phyloP scores from a whole-genome alignment of 352 stramenopile genomes.

The Thalassiosira pacifica region DNA sequence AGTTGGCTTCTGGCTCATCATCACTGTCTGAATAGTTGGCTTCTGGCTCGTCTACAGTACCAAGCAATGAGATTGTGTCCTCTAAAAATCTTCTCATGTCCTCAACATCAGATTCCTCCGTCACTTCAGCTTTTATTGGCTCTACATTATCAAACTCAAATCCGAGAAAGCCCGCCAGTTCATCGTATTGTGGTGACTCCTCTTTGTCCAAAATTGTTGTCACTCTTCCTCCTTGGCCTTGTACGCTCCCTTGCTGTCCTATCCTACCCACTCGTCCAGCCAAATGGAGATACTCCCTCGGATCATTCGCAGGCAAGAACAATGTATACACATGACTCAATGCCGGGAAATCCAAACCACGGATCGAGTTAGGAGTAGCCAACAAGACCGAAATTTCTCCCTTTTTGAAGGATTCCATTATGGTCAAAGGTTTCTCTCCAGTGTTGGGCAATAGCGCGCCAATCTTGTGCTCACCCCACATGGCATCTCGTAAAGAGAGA shows the following conservation, averaged over 20 bases:
- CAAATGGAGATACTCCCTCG: conserved; percentile 84
- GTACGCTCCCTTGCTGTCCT: conserved; percentile 75
- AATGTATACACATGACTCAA: conserved; percentile 86
- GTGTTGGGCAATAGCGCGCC: conserved; percentile 81
- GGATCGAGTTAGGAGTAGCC: conserved; percentile 81
- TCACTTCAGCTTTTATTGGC: conserved; percentile 41
- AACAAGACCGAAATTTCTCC: conserved; percentile 80
- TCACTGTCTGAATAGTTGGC: conserved; percentile 23
- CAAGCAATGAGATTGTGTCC: conserved; percentile 75
- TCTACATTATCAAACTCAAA: conserved; percentile 81
- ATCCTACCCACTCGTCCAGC: conserved; percentile 84
- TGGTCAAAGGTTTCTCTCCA: conserved; percentile 70
- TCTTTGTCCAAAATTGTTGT: conserved; percentile 77
- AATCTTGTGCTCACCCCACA: conserved; percentile 83
- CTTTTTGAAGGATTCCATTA: conserved; percentile 84
- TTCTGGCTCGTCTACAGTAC: conserved; percentile 41
- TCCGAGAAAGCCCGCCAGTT: conserved; percentile 72
- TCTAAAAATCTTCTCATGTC: conserved; percentile 80
- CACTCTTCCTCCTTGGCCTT: conserved; percentile 74
- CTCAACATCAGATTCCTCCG: conserved; percentile 68
- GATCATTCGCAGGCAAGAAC: conserved; percentile 83
- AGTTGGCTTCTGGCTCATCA: too few species aligned
- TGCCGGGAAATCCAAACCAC: conserved; percentile 81
- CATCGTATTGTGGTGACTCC: conserved; percentile 78
- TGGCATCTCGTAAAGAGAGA: conserved; percentile 73